Conservation (phyloP, 2,329 filamentous ascomycete species). For the Venturia nashicola region DNA sequence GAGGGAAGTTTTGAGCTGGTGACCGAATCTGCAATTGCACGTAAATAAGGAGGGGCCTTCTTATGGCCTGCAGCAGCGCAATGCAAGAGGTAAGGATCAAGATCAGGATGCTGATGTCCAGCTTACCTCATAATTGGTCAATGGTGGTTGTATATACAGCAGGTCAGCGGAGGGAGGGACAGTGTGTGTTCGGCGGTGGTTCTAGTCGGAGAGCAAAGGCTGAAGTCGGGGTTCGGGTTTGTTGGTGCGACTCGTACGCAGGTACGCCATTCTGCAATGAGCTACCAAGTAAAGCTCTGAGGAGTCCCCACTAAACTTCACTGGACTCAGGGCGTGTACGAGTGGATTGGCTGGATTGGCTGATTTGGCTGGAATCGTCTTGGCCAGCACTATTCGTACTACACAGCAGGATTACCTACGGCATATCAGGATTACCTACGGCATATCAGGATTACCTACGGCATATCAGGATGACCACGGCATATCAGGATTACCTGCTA, state of each 20-base stretch:
- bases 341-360: no score
- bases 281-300: not conserved
- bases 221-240: not conserved
- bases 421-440: no score
- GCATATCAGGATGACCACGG: no score
- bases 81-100: not conserved
- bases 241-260: not conserved
- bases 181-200: not conserved
- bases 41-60: not conserved
- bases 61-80: not conserved
- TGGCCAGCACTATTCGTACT: no score
- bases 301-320: not conserved
- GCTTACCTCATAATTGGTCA: conserved; percentile 6
- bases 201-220: not conserved
- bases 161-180: not conserved
- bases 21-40: conserved; percentile 57
- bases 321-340: no score
- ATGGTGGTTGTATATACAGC: not conserved
- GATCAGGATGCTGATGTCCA: not conserved
- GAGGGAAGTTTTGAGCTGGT: conserved; percentile 88
- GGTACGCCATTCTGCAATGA: no score
- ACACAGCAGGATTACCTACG: no score
- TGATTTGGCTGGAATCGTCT: no score
- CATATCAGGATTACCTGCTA: no score
- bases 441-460: no score